phyloP scores from a whole-genome alignment of 2,329 filamentous ascomycete genomes.

The Neophaeococcomyces mojaviensis region DNA sequence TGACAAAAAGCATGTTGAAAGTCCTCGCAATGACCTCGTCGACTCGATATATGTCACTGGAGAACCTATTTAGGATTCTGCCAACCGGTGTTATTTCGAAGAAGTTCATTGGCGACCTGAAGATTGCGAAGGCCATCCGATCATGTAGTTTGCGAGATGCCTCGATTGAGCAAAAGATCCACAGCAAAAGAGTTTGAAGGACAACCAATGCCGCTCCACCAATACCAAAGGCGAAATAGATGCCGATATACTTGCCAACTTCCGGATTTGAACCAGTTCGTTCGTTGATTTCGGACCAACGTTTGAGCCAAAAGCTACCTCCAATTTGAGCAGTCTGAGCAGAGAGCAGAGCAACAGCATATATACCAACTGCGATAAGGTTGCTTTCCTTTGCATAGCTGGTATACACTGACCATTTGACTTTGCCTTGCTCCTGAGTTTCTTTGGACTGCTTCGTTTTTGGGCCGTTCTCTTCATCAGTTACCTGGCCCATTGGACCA shows the following conservation, averaged over 20 bases:
- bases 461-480: constrained; percentile 63
- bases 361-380: constrained; percentile 71
- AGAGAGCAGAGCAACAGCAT: constrained; percentile 66
- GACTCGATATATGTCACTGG: constrained; percentile 58
- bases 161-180: constrained; percentile 99
- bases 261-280: constrained; percentile 59
- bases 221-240: constrained; percentile 92
- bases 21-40: constrained; percentile 92
- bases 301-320: constrained; percentile 86
- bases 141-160: constrained; percentile 94
- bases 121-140: constrained; percentile 93
- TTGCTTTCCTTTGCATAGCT: constrained; percentile 97
- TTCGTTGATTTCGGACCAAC: constrained; percentile 79
- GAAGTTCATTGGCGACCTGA: constrained; percentile 96
- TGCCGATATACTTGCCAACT: constrained; percentile 82
- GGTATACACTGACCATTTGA: constrained; percentile 90
- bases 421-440: constrained; percentile 86
- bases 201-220: constrained; percentile 80
- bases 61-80: constrained; percentile 95
- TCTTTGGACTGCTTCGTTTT: constrained; percentile 81
- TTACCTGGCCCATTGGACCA: constrained; percentile 73
- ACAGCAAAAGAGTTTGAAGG: constrained; percentile 76
- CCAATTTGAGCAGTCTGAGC: constrained; percentile 77
- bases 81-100: constrained; percentile 96
- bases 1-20: constrained; percentile 93